Evolutionary conservation across 208 protist species (phyloP).

Genomic region (Leptomonas pyrrhocoris): DNA sequence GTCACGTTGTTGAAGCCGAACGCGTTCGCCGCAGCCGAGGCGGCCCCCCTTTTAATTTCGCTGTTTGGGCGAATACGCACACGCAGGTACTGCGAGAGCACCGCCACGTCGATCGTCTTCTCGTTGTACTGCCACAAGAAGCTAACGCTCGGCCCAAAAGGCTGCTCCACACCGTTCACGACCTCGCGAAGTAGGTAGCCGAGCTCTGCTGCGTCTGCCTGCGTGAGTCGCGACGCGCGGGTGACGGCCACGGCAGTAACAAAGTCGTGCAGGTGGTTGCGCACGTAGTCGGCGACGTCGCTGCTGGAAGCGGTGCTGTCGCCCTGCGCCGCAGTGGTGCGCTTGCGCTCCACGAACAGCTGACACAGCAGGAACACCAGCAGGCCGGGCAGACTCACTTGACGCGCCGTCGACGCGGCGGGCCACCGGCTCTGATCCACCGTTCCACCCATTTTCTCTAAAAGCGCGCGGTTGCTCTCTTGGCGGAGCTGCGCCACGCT

Average conservation of each 20-base stretch:
- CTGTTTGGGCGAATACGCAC: slow-evolving; percentile 70
- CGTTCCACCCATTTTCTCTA: slow-evolving; percentile 85
- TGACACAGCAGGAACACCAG: slow-evolving; percentile 86
- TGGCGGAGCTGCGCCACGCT: slow-evolving; percentile 77
- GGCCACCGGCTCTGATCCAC: slow-evolving; percentile 81
- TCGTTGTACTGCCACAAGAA: slow-evolving; percentile 85
- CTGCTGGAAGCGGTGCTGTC: slow-evolving; percentile 19
- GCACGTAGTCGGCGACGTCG: slow-evolving; percentile 65
- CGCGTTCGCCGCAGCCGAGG: slow-evolving; percentile 10
- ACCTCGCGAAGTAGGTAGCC: slow-evolving; percentile 86
- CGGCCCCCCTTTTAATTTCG: slow-evolving; percentile 44
- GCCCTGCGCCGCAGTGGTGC: slow-evolving; percentile 37
- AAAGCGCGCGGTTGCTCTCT: slow-evolving; percentile 75
- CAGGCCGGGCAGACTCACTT: slow-evolving; percentile 83
- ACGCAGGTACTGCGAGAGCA: slow-evolving; percentile 90
- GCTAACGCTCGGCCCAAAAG: slow-evolving; percentile 81
- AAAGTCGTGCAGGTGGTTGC: slow-evolving; percentile 87
- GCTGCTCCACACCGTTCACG: slow-evolving; percentile 82
- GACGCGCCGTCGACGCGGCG: slow-evolving; percentile 57
- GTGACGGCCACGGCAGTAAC: slow-evolving; percentile 78
- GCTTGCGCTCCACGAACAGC: slow-evolving; percentile 76
- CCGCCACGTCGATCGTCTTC: slow-evolving; percentile 82
- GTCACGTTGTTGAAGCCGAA: slow-evolving; percentile 74
- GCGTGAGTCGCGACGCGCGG: slow-evolving; percentile 66
- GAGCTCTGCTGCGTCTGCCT: slow-evolving; percentile 79